phyloP scores from a whole-genome alignment of 2,329 filamentous ascomycete genomes.

The Berkeleyomyces basicola region DNA sequence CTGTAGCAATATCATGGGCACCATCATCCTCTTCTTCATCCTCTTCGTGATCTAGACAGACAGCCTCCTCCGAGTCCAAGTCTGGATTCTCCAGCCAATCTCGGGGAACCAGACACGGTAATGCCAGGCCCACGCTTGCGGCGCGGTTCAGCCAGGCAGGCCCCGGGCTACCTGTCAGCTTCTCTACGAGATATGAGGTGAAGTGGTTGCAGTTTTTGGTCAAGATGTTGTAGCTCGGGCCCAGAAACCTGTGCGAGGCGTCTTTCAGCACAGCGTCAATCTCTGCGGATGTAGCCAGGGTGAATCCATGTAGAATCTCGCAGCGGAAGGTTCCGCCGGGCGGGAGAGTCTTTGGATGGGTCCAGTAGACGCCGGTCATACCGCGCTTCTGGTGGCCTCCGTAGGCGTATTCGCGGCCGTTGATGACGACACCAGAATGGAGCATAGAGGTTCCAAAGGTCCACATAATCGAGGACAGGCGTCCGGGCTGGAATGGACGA shows the following conservation, averaged over 20 bases:
- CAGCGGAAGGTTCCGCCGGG: constrained; percentile 62
- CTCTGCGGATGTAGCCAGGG: constrained; percentile 49
- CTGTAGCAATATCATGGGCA: constrained; percentile 33
- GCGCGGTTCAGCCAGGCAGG: constrained; percentile 69
- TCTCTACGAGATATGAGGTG: constrained; percentile 57
- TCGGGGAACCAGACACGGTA: constrained; percentile 67
- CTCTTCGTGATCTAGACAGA: constrained; percentile 52
- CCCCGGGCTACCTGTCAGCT: constrained; percentile 51
- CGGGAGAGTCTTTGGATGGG: constrained; percentile 51
- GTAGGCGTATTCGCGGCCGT: constrained; percentile 67
- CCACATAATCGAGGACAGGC: constrained; percentile 63
- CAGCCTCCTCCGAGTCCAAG: constrained; percentile 54
- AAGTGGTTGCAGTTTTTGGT: constrained; percentile 85
- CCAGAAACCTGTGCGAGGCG: constrained; percentile 56
- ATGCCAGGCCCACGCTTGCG: constrained; percentile 62
- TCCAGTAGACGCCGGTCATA: constrained; percentile 71
- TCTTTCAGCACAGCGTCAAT: constrained; percentile 52
- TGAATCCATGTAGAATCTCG: constrained; percentile 66
- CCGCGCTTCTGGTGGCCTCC: constrained; percentile 59
- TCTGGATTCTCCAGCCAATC: constrained; percentile 73
- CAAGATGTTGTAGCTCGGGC: constrained; percentile 63
- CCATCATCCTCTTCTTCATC: constrained; percentile 54
- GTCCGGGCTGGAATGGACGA: constrained; percentile 39
- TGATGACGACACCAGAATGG: constrained; percentile 70
- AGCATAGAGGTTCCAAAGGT: constrained; percentile 59